Evolutionary conservation across 768 basidiomycete genomes (phyloP).

Genomic region (Naganishia kalamii): DNA sequence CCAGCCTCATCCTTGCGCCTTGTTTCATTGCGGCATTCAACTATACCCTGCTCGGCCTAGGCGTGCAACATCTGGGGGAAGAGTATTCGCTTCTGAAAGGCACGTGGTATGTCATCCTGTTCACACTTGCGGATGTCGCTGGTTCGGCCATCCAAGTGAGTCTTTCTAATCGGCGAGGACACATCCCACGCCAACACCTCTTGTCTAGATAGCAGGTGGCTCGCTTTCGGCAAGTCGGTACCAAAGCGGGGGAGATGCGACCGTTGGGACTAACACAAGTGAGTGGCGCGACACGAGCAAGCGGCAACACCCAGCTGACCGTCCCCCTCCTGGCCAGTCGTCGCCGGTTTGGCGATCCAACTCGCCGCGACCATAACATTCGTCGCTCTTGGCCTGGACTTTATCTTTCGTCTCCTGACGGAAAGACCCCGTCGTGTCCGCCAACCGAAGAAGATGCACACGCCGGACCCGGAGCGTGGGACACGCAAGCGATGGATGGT

Average conservation of each 20-base stretch:
- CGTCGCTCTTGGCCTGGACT: slow-evolving; percentile 35
- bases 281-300: too few relatives aligned
- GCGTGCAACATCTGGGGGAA: slow-evolving; percentile 39
- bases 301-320: slow-evolving; percentile 41
- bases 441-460: too few relatives aligned
- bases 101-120: slow-evolving; percentile 37
- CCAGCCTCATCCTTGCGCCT: slow-evolving; percentile 43
- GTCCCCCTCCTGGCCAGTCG: slow-evolving; percentile 29
- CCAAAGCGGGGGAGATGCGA: slow-evolving; percentile 27
- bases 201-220: too few relatives aligned
- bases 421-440: too few relatives aligned
- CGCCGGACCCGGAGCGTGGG: background rate
- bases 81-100: slow-evolving; percentile 32
- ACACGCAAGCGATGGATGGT: slow-evolving; percentile 18
- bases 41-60: slow-evolving; percentile 41
- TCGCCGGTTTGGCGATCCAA: slow-evolving; percentile 45
- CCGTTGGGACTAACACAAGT: too few relatives aligned
- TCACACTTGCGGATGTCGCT: slow-evolving; percentile 40
- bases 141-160: slow-evolving; percentile 32
- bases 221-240: slow-evolving; percentile 30
- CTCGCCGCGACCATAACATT: slow-evolving; percentile 41
- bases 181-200: too few relatives aligned
- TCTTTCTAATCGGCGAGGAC: too few relatives aligned
- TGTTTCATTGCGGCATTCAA: slow-evolving; percentile 44
- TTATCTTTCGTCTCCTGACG: slow-evolving; percentile 29